Base-by-base conservation (phyloP, 371 early-diverging fungal species). In the Lichtheimia hyalospora region DNA sequence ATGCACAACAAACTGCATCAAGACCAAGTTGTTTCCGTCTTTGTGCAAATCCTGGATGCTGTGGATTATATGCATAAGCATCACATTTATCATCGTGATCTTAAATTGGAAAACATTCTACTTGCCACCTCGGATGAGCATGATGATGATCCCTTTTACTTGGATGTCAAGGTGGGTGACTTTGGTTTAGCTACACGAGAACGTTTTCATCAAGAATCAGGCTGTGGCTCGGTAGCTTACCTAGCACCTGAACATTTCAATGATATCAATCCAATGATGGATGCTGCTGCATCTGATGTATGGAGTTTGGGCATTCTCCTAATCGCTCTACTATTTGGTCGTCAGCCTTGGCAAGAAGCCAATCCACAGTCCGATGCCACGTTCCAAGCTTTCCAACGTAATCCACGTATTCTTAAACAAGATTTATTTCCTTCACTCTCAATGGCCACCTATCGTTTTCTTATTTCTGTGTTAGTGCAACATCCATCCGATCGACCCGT, bases 181-280 rank as follows among this genome's bases (percentile, higher is more conserved):
- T 95, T 93, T 72, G 94, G 94, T 12, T 79, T 95, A 20, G 88
- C 92, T 23, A 92, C 93, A 46, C 79, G 84, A 41, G 86, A 90
- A 39, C 73, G 78, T 0, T 85, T 75, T 62, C 89, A 89, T 16
- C 71, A 70, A 44, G 93, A 92, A 63, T 84, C 85, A 61, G 93
- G 93, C 6, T 89, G 90, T 67, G 95, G 95, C 3, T 84, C 85
- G 40, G 82, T 88, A 43, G 82, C 88, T 60, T 87, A 87, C 56
- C 74, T 87, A 53, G 83, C 84, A 13, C 88, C 88, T 34, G 88
- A 87, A 51, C 84, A 84, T 57, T 81, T 87, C 64, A 79, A 84
- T 3, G 52, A 60, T 14, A 44, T 49, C 50, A 39, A 52, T 28
- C 15, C 20, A 6, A 16, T 27, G 54, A 50, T 74, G 68, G 77